Evolutionary conservation across 495 filamentous ascomycete genomes (phyloP).

Genomic region (Trichoderma reesei): DNA sequence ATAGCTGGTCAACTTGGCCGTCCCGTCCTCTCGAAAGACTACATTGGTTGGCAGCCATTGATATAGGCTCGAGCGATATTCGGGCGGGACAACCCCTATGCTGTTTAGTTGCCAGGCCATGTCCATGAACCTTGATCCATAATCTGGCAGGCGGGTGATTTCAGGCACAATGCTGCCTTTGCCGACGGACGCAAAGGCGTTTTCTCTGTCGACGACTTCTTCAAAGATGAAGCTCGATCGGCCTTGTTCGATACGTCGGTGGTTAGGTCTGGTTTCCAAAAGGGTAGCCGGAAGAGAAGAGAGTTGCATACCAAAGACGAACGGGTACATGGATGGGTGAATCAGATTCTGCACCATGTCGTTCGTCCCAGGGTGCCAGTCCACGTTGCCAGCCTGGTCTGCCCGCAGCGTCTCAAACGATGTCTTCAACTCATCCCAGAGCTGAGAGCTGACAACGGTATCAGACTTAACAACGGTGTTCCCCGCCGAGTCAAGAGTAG

Average conservation of each 20-base stretch:
- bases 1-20: constrained; percentile 59
- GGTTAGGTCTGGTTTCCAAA: neutral
- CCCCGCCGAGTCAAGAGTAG: constrained; percentile 20
- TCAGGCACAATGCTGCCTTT: constrained; percentile 19
- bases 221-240: constrained; percentile 20
- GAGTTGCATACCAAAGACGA: constrained; percentile 36
- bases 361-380: constrained; percentile 51
- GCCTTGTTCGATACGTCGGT: neutral
- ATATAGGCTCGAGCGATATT: constrained; percentile 35
- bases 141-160: neutral
- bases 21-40: constrained; percentile 29
- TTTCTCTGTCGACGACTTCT: constrained; percentile 22
- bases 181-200: constrained; percentile 25
- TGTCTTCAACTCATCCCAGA: constrained; percentile 14
- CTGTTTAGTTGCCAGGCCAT: neutral
- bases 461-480: constrained; percentile 24
- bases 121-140: neutral
- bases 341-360: constrained; percentile 50
- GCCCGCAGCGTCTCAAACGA: constrained; percentile 28
- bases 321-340: constrained; percentile 52
- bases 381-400: constrained; percentile 34
- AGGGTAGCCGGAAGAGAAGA: neutral
- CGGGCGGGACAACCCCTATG: constrained; percentile 13
- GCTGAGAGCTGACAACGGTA: constrained; percentile 13
- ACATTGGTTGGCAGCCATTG: constrained; percentile 58